Base-by-base conservation (phyloP, 2,329 filamentous ascomycete genomes). In the Zasmidium cellare region DNA sequence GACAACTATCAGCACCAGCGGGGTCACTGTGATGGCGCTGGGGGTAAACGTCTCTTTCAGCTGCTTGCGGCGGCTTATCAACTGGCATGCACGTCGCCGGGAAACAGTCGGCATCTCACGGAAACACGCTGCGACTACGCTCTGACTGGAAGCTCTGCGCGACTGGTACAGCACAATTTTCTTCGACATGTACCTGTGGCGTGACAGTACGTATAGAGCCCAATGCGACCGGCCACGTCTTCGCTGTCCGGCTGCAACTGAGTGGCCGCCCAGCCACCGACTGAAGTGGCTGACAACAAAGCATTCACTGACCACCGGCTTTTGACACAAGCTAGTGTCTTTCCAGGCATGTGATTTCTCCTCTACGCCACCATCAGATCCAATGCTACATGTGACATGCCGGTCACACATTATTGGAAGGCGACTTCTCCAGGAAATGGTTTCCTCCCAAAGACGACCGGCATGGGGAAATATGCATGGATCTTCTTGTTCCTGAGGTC, bases 401-500 rank as follows among this genome's bases (percentile, higher is more conserved):
- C 28, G 28, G 28, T 31, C 28, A 7, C 28, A 31, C 18, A 46
- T 54, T 24, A 53, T 22, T 54, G 47, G 45, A 56, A 52, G 2
- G 41, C 41, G 18, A 58, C 54, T 49, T 69, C 65, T 25, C 63
- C 60, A 14, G 56, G 46, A 19, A 60, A 61, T 11, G 72, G 72
- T 53, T 71, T 74, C 51, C 72, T 62, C 2, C 70, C 72, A 61
- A 62, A 73, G 2, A 66, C 61, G 45, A 75, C 72, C 31, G 72
- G 72, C 73, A 74, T 74, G 1, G 71, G 72, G 35, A 73, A 74
- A 53, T 75, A 74, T 7, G 71, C 71, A 62, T 74, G 72, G 3
- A 75, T 73, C 52, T 65, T 65, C 53, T 60, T 67, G 55, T 74
- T 66, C 54, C 65, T 69, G 53, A 75, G 63, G 54, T 74, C 73